Evolutionary conservation across 2,329 filamentous ascomycete genomes (phyloP), one percentile per base, ranked within the genome.

Genomic region (Fusarium guadeloupense): DNA sequence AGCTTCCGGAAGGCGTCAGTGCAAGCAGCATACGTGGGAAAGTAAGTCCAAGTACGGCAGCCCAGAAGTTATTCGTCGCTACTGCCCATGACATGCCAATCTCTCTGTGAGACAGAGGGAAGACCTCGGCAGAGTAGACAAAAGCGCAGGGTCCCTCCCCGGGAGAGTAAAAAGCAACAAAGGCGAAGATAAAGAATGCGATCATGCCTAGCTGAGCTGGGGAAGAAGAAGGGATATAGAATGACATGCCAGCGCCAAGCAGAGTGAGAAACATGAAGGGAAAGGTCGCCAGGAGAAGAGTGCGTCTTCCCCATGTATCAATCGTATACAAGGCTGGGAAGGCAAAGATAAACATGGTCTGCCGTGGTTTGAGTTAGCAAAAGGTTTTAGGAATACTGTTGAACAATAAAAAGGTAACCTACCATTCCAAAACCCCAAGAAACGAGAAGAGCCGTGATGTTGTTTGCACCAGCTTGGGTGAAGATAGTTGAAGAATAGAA

Each of bases 241-340:
- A 83, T 54, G 79, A 81, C 41, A 83, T 74, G 0, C 83, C 49
- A 2, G 71, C 68, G 2, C 68, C 69, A 5, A 74, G 20, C 1
- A 72, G 46, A 16, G 66, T 70, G 69, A 70, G 73, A 0, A 69
- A 67, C 72, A 74, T 74, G 19, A 73, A 67, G 0, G 72, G 72
- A 6, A 74, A 74, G 0, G 72, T 75, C 5, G 66, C 45, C 0
- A 74, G 54, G 0, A 80, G 65, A 14, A 85, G 66, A 9, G 76
- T 77, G 4, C 83, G 78, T 2, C 83, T 77, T 1, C 83, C 83
- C 34, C 79, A 81, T 0, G 74, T 80, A 56, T 85, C 83, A 51
- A 85, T 85, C 4, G 81, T 81, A 71, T 76, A 84, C 5, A 86
- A 71, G 0, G 83, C 83, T 0, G 83, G 83, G 38, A 79, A 78